Percentiles rank a stretch among this genome's conserved stretches.
phyloP scores from a whole-genome alignment of 164 flowering plant genomes.

The Vitis amurensis region DNA sequence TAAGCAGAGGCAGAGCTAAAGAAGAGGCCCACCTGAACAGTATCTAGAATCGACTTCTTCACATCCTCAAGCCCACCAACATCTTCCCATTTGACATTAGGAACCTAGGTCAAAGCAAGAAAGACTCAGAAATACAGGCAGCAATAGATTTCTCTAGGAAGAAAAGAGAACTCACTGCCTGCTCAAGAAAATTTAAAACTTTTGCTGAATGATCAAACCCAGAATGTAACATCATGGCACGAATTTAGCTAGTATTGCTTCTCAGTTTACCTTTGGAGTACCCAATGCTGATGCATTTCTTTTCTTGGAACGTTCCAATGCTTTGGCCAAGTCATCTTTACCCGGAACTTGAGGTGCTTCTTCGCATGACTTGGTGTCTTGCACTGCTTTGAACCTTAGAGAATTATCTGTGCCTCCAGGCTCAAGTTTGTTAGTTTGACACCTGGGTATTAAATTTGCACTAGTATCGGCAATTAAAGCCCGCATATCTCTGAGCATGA shows the following conservation, averaged over 20 bases:
- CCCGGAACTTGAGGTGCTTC: conserved; percentile 26
- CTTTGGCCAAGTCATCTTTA: conserved; percentile 59
- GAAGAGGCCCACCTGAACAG: conserved; percentile 76
- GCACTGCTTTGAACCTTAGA: conserved; percentile 8
- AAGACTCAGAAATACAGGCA: not conserved
- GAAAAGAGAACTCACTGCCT: not conserved
- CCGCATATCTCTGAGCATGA: conserved; percentile 76
- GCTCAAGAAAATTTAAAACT: not conserved
- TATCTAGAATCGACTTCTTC: conserved; percentile 88
- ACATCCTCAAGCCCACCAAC: conserved; percentile 98
- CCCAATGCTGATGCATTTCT: conserved; percentile 88
- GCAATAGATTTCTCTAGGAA: not conserved
- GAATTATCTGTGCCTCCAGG: conserved; percentile 18
- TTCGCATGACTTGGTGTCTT: conserved; percentile 14
- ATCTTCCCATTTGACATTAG: conserved; percentile 97
- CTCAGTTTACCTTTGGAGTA: conserved; percentile 75
- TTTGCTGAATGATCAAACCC: too few relatives aligned
- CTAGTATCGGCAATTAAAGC: conserved; percentile 88
- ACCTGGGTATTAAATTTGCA: conserved; percentile 47
- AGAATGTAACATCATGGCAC: not conserved
- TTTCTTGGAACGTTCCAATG: conserved; percentile 82
- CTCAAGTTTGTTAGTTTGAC: conserved; percentile 17
- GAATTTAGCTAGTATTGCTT: not conserved
- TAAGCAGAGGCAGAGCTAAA: too few relatives aligned
- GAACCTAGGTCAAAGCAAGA: conserved; percentile 52